Evolutionary conservation across 257 asterid genomes (phyloP).

Genomic region (Phtheirospermum japonicum): DNA sequence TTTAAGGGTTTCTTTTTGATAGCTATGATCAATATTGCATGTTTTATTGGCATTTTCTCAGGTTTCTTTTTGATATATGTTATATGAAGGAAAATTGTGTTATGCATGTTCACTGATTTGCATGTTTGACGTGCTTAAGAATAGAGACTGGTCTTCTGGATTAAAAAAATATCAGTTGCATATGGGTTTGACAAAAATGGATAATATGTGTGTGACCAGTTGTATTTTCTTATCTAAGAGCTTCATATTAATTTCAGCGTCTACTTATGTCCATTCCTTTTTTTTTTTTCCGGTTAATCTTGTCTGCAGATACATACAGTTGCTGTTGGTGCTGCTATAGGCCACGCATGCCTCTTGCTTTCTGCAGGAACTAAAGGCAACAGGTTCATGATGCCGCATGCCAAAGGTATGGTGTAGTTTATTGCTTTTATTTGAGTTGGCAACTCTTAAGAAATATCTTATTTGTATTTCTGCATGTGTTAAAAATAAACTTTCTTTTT

Average conservation of each 20-base stretch:
- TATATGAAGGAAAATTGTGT: background rate
- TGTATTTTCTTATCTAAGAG: slow-evolving; percentile 1
- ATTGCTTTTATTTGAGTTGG: slow-evolving; percentile 4
- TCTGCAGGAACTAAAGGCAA: slow-evolving; percentile 88
- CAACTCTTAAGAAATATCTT: slow-evolving; percentile 12
- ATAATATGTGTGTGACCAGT: background rate
- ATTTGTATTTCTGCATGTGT: slow-evolving; percentile 19
- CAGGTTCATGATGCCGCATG: slow-evolving; percentile 88
- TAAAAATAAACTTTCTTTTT: slow-evolving; percentile 28
- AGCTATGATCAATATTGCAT: background rate
- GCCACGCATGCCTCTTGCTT: slow-evolving; percentile 92
- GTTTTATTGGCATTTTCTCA: background rate
- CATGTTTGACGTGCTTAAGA: background rate
- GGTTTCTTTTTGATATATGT: background rate
- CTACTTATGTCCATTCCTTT: background rate
- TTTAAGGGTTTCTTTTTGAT: background rate
- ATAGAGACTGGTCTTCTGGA: slow-evolving; percentile 7
- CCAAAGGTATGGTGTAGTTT: slow-evolving; percentile 53
- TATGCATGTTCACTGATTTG: background rate
- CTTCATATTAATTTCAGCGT: background rate
- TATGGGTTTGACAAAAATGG: background rate
- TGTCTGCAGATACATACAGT: slow-evolving; percentile 74
- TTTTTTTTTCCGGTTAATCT: slow-evolving; percentile 25
- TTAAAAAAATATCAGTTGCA: background rate
- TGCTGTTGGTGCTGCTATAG: slow-evolving; percentile 81